Percentiles rank a stretch among this genome's conserved stretches.
Evolutionary conservation across 2,329 filamentous ascomycete genomes (phyloP).

Genomic region (Hypoxylon sp.): DNA sequence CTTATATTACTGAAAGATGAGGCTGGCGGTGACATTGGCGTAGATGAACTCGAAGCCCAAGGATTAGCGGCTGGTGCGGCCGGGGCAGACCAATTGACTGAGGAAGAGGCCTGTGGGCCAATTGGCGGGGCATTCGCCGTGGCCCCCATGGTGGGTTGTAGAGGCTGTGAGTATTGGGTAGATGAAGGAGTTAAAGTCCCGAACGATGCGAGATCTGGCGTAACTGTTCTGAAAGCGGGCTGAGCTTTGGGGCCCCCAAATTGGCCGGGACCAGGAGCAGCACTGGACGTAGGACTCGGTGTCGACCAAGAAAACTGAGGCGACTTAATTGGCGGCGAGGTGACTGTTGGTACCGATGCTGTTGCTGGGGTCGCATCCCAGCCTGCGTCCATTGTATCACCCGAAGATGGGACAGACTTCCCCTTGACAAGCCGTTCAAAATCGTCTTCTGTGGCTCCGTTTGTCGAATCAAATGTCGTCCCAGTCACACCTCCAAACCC

Average conservation of each 20-base stretch:
- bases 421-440: conserved; percentile 94
- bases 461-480: conserved; percentile 67
- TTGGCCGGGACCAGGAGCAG: conserved; percentile 52
- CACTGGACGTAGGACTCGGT: conserved; percentile 61
- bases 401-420: conserved; percentile 61
- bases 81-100: conserved; percentile 55
- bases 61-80: conserved; percentile 61
- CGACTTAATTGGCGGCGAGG: conserved; percentile 56
- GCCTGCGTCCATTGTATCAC: conserved; percentile 62
- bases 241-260: conserved; percentile 57
- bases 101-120: conserved; percentile 59
- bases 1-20: conserved; percentile 58
- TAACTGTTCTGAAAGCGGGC: conserved; percentile 69
- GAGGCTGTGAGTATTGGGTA: conserved; percentile 75
- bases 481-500: conserved; percentile 78
- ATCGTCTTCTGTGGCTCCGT: conserved; percentile 75
- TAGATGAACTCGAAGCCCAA: conserved; percentile 62
- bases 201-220: conserved; percentile 71
- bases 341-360: conserved; percentile 48
- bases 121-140: conserved; percentile 40
- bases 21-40: conserved; percentile 54
- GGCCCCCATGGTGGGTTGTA: conserved; percentile 61
- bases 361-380: conserved; percentile 63
- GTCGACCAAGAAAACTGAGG: conserved; percentile 75
- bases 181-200: conserved; percentile 69